phyloP scores from a whole-genome alignment of 2,329 filamentous ascomycete genomes.

The Aquanectria penicillioides region DNA sequence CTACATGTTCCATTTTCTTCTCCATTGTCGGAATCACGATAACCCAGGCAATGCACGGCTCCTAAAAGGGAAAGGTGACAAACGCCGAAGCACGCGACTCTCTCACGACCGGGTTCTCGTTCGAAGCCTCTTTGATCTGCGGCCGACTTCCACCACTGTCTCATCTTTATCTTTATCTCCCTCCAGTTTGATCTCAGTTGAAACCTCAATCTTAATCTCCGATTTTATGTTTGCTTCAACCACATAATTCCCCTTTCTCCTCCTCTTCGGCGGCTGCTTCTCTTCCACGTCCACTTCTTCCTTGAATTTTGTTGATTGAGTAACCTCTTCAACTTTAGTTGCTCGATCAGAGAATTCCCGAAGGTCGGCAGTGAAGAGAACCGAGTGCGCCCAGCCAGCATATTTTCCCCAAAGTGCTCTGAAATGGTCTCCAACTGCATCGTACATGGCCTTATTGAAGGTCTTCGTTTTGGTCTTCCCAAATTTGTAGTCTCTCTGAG shows the following conservation, averaged over 20 bases:
- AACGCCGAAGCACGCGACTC: background rate
- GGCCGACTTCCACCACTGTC: constrained; percentile 22
- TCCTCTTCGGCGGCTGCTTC: constrained; percentile 31
- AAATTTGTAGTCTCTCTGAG: constrained; percentile 94
- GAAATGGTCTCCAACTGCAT: constrained; percentile 91
- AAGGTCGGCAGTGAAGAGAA: constrained; percentile 93
- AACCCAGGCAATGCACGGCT: background rate
- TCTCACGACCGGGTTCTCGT: constrained; percentile 26
- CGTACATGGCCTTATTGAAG: constrained; percentile 87
- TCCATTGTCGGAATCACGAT: too few species aligned
- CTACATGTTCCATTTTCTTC: too few species aligned
- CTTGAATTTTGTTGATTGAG: constrained; percentile 28
- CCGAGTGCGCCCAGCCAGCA: constrained; percentile 97
- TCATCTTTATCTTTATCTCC: constrained; percentile 16
- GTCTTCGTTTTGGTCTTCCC: constrained; percentile 86
- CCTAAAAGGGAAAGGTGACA: background rate
- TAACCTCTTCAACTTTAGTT: constrained; percentile 31
- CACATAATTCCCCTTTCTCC: constrained; percentile 35
- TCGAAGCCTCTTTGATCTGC: constrained; percentile 43
- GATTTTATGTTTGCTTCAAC: constrained; percentile 25
- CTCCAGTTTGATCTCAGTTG: constrained; percentile 30
- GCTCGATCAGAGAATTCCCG: constrained; percentile 80
- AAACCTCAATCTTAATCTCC: constrained; percentile 28
- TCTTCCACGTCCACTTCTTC: constrained; percentile 36
- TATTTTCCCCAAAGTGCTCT: constrained; percentile 89